These are phyloP conservation scores for Pseudopithomyces chartarum DNA, from an alignment of 2,329 filamentous ascomycete genomes.

Conservation along the genomic window DNA sequence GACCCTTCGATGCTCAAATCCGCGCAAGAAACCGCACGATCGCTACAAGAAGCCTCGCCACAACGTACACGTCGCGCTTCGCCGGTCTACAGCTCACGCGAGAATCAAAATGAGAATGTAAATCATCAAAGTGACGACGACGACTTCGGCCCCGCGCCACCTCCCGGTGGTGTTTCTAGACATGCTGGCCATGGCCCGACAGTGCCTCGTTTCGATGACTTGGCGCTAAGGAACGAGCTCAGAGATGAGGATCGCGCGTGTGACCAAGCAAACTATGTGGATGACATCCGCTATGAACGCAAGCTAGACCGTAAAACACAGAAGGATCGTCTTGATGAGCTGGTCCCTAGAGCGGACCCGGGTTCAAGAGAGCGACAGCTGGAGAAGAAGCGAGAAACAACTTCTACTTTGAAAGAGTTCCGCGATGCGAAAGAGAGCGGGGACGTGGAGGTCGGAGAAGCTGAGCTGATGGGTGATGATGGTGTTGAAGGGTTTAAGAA, in stretches of 20 bases:
- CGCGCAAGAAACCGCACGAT: slow-evolving; percentile 47
- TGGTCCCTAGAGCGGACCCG: slow-evolving; percentile 80
- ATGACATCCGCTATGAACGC: slow-evolving; percentile 65
- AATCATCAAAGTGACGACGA: slow-evolving; percentile 48
- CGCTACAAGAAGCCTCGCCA: slow-evolving; percentile 19
- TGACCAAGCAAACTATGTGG: slow-evolving; percentile 49
- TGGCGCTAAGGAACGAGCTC: slow-evolving; percentile 68
- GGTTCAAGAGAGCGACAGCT: slow-evolving; percentile 82
- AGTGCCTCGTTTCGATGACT: slow-evolving; percentile 75
- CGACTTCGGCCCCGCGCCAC: slow-evolving; percentile 60
- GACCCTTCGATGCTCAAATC: slow-evolving; percentile 72
- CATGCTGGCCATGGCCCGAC: slow-evolving; percentile 54
- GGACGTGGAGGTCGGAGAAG: slow-evolving; percentile 69
- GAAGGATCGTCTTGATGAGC: slow-evolving; percentile 76
- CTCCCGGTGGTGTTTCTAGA: slow-evolving; percentile 38
- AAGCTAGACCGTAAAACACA: slow-evolving; percentile 68
- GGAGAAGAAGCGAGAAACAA: slow-evolving; percentile 79
- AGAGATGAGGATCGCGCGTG: slow-evolving; percentile 60
- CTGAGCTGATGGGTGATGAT: slow-evolving; percentile 77
- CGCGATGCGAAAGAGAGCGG: slow-evolving; percentile 68
- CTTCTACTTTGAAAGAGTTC: slow-evolving; percentile 76
- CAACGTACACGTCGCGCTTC: slow-evolving; percentile 24
- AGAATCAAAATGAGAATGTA: slow-evolving; percentile 16
- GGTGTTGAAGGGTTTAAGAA: slow-evolving; percentile 70
- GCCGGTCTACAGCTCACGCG: slow-evolving; percentile 18